Evolutionary conservation across 805 yeast species (phyloP).

Genomic region (Dipodascus albidus): DNA sequence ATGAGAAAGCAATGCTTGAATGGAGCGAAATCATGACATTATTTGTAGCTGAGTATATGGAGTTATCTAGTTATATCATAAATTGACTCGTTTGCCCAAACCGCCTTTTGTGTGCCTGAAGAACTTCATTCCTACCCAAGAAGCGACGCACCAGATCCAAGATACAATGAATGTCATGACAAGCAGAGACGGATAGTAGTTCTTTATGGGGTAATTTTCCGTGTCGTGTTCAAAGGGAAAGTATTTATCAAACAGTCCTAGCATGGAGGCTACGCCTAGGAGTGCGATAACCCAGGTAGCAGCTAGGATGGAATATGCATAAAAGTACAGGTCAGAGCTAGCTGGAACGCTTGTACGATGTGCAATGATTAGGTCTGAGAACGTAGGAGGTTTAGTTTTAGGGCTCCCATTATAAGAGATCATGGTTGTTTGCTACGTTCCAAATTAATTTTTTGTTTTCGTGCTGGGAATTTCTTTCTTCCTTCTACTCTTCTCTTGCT

Average conservation of each 20-base stretch:
- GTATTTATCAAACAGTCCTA: neutral
- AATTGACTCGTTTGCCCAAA: neutral
- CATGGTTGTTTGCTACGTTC: neutral
- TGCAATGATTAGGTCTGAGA: neutral
- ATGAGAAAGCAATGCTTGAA: conserved; percentile 29
- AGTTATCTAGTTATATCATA: conserved; percentile 4
- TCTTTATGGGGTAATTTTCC: conserved; percentile 24
- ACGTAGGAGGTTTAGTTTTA: neutral
- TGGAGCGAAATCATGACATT: conserved; percentile 36
- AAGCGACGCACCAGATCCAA: conserved; percentile 61
- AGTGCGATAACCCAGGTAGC: neutral
- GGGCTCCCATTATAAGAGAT: neutral
- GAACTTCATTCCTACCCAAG: conserved; percentile 74
- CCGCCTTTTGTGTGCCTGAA: conserved; percentile 71
- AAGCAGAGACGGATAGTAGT: conserved; percentile 28
- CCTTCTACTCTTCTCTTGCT: neutral
- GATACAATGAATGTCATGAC: conserved; percentile 27
- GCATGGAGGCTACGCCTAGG: neutral
- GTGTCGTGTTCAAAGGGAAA: neutral
- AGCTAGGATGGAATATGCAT: neutral
- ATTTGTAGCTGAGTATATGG: conserved; percentile 28
- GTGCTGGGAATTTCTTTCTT: neutral
- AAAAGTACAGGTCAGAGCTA: neutral
- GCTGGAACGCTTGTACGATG: neutral
- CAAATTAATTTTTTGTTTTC: neutral